phyloP scores from a whole-genome alignment of 768 basidiomycete genomes.

The Lyophyllum semitale region DNA sequence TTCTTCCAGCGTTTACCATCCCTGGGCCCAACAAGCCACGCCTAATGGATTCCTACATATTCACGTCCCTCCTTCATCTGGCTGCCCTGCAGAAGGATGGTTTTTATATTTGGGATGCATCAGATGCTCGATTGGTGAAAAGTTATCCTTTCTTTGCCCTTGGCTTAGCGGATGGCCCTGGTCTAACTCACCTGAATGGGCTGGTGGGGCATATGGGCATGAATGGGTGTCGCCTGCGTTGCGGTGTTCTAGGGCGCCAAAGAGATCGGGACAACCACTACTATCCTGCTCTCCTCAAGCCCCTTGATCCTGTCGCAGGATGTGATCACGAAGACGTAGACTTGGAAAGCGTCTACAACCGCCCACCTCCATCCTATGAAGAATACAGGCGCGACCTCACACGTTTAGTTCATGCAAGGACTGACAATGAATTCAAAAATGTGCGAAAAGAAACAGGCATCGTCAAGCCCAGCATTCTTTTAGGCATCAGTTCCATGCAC shows the following conservation, averaged over 20 bases:
- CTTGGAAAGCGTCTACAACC: too few species aligned
- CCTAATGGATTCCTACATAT: slow-evolving; percentile 34
- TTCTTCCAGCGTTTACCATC: too few species aligned
- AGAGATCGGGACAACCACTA: too few species aligned
- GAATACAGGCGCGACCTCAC: background rate
- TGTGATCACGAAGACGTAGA: too few species aligned
- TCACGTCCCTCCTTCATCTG: slow-evolving; percentile 26
- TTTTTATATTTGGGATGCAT: slow-evolving; percentile 21
- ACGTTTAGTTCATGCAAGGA: slow-evolving; percentile 2
- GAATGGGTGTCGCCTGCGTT: slow-evolving; percentile 35
- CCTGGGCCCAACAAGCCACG: slow-evolving; percentile 40
- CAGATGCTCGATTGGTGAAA: slow-evolving; percentile 2
- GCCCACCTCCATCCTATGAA: slow-evolving; percentile 8
- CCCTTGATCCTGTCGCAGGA: slow-evolving; percentile 21
- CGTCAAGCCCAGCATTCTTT: slow-evolving; percentile 31
- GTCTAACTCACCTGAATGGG: slow-evolving; percentile 26
- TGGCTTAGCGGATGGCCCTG: slow-evolving; percentile 22
- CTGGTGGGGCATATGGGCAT: slow-evolving; percentile 28
- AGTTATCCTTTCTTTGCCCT: slow-evolving; percentile 18
- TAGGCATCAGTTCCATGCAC: slow-evolving; percentile 18
- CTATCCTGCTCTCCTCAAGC: slow-evolving; percentile 27
- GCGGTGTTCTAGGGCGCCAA: slow-evolving; percentile 20
- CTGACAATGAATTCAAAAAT: slow-evolving; percentile 19
- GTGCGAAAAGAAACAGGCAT: slow-evolving; percentile 30
- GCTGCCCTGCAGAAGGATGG: slow-evolving; percentile 20